A percentile compares a stretch with the other conserved stretches of the same genome.
Evolutionary conservation across 1,139 yeast species (phyloP).

Genomic region (Candida tetrigidarum): DNA sequence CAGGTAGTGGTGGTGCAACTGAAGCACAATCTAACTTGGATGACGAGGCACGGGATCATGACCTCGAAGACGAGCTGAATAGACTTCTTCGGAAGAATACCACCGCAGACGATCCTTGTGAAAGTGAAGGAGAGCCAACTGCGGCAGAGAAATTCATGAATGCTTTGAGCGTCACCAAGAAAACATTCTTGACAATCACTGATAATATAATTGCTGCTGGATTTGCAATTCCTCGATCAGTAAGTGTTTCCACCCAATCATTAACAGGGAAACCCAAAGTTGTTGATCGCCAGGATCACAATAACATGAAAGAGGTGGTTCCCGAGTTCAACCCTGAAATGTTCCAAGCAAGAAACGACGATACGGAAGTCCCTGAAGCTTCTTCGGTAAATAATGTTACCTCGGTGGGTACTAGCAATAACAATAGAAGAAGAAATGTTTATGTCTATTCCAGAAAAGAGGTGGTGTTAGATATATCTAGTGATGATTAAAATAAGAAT

Average conservation of each 20-base stretch:
- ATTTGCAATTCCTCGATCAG: conserved; percentile 60
- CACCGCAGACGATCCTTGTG: background rate
- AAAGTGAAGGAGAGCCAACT: conserved; percentile 8
- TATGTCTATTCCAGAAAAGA: conserved; percentile 61
- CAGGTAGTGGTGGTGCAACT: background rate
- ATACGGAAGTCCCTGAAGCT: background rate
- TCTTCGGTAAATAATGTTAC: conserved; percentile 9
- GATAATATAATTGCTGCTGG: conserved; percentile 65
- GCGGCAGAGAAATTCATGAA: conserved; percentile 12
- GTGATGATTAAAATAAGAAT: conserved; percentile 23
- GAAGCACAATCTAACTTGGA: background rate
- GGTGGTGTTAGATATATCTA: conserved; percentile 45
- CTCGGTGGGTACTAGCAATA: conserved; percentile 4
- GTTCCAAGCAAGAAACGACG: background rate
- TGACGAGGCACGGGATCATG: conserved; percentile 4
- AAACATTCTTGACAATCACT: conserved; percentile 47
- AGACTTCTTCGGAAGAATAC: background rate
- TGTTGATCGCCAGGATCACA: background rate
- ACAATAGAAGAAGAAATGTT: conserved; percentile 44
- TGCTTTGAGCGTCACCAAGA: conserved; percentile 34
- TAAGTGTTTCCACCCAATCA: conserved; percentile 39
- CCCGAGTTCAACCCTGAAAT: conserved; percentile 8
- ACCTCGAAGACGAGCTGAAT: background rate
- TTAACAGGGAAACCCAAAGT: conserved; percentile 8
- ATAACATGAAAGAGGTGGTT: conserved; percentile 5